These are phyloP conservation scores for Candida ficus DNA, from an alignment of 805 yeast species.

Conservation along the genomic window DNA sequence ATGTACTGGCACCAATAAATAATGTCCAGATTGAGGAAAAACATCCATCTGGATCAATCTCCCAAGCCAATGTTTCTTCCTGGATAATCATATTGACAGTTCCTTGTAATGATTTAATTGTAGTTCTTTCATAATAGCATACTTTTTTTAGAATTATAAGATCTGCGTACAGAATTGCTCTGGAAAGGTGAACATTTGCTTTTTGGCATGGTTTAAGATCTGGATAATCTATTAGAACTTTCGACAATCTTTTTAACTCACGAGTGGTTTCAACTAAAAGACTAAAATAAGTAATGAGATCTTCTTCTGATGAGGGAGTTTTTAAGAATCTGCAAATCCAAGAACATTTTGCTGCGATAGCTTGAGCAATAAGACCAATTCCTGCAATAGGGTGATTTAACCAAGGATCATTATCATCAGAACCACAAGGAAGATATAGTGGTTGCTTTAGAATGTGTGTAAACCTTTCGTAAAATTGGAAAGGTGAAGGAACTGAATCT, in stretches of 20 bases:
- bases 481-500: constrained; percentile 22
- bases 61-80: constrained; percentile 4
- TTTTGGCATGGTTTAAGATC: constrained; percentile 7
- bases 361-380: constrained; percentile 14
- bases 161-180: constrained; percentile 13
- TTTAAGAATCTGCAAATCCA: constrained; percentile 20
- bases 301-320: constrained; percentile 14
- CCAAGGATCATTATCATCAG: constrained; percentile 15
- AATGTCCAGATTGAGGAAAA: constrained; percentile 21
- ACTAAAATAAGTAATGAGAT: constrained; percentile 2
- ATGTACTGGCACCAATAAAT: constrained; percentile 21
- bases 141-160: constrained; percentile 17
- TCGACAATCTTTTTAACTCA: constrained; percentile 1
- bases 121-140: constrained; percentile 7
- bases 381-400: constrained; percentile 23
- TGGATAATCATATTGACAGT: constrained; percentile 12
- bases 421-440: constrained; percentile 3
- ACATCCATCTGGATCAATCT: constrained; percentile 3
- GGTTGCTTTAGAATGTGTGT: constrained; percentile 12
- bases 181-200: constrained; percentile 15
- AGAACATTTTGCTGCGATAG: constrained; percentile 17
- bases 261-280: not conserved
- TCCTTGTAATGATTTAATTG: constrained; percentile 11
- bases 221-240: not conserved
- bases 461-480: constrained; percentile 21